These are phyloP conservation scores for Aureobasidium uvarum DNA, from an alignment of 2,329 filamentous ascomycete genomes.

Conservation along the genomic window DNA sequence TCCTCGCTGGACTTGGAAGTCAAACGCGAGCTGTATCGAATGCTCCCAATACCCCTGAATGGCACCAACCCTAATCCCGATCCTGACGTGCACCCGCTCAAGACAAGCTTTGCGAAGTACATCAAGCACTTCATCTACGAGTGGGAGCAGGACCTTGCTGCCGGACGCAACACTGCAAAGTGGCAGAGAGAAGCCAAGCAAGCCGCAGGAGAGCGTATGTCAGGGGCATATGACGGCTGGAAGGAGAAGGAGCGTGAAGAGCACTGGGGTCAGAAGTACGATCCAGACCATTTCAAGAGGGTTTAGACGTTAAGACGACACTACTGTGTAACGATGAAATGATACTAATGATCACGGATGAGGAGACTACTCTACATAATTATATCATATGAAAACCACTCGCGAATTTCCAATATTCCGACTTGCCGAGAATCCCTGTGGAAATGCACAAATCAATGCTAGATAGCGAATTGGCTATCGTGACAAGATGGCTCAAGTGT, in stretches of 20 bases:
- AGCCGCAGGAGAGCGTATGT: conserved; percentile 53
- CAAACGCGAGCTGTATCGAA: conserved; percentile 33
- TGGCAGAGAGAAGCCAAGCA: conserved; percentile 57
- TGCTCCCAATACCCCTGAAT: conserved; percentile 35
- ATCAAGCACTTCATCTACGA: conserved; percentile 55
- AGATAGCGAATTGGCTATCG: not conserved
- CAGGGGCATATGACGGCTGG: conserved; percentile 58
- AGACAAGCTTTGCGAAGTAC: conserved; percentile 47
- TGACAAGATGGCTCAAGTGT: not conserved
- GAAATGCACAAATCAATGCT: not conserved
- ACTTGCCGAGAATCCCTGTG: not conserved
- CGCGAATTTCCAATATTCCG: not conserved
- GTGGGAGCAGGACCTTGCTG: conserved; percentile 56
- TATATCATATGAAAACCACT: not conserved
- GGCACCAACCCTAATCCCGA: conserved; percentile 36
- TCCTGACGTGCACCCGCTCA: conserved; percentile 42
- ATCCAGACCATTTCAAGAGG: conserved; percentile 25
- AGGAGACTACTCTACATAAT: not conserved
- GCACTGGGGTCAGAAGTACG: conserved; percentile 59
- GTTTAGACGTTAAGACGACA: not conserved
- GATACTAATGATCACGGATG: not conserved
- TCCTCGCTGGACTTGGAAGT: conserved; percentile 31
- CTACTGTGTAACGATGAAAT: not conserved
- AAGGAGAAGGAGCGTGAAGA: conserved; percentile 55
- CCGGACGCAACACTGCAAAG: conserved; percentile 56